phyloP scores from a whole-genome alignment of 768 basidiomycete genomes.

The Leccinum imitatum region DNA sequence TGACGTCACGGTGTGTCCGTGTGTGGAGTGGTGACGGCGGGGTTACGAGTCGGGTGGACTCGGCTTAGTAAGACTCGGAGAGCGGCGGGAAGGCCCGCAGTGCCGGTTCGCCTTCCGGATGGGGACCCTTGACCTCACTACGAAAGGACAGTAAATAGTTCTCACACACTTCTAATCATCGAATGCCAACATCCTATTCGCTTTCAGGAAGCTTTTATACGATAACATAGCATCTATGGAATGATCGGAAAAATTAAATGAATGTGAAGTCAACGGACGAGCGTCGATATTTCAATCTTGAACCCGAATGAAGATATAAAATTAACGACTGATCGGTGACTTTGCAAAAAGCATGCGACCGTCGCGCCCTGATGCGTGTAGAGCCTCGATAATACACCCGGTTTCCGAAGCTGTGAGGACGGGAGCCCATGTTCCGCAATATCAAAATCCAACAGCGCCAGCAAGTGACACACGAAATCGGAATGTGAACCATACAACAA shows the following conservation, averaged over 20 bases:
- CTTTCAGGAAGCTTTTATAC: neutral
- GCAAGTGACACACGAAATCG: neutral
- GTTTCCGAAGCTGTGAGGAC: conserved; percentile 1
- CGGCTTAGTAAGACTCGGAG: too few species aligned
- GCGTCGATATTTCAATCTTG: too few species aligned
- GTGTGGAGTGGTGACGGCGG: too few species aligned
- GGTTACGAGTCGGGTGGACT: too few species aligned
- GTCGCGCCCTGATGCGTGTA: neutral
- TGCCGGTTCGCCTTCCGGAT: too few species aligned
- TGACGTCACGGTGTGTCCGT: too few species aligned
- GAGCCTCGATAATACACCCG: neutral
- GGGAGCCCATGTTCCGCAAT: conserved; percentile 1
- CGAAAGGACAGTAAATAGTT: neutral
- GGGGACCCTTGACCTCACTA: too few species aligned
- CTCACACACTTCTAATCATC: neutral
- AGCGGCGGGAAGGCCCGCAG: too few species aligned
- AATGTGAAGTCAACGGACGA: neutral
- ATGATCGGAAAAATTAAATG: neutral
- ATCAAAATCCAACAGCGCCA: neutral
- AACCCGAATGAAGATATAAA: neutral
- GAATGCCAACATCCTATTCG: neutral
- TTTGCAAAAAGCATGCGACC: neutral
- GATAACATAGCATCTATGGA: neutral
- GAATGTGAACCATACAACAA: neutral
- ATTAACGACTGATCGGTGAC: neutral